Percentiles rank a stretch among this genome's conserved stretches.
Conservation (phyloP, 768 basidiomycete species). For the Phaeotremella fagi region DNA sequence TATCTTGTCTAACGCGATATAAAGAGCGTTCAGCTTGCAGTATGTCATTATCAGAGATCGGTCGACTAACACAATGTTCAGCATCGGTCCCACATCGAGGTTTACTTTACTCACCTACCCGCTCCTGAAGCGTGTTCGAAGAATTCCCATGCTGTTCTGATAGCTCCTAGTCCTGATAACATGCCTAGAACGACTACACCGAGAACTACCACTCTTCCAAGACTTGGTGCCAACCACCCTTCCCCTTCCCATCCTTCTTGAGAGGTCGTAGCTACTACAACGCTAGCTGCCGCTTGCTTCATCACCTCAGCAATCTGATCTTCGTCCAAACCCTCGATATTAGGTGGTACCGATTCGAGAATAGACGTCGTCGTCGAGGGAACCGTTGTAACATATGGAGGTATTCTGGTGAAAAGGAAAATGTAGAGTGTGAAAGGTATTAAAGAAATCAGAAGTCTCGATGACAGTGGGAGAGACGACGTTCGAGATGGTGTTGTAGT, state of each 20-base stretch:
- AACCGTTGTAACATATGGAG: constrained; percentile 43
- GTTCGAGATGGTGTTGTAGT: constrained; percentile 17
- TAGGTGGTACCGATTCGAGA: constrained; percentile 3
- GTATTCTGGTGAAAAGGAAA: constrained; percentile 46
- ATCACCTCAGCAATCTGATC: not conserved
- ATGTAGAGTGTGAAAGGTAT: constrained; percentile 45
- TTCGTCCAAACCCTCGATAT: constrained; percentile 7
- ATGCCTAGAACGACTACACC: constrained; percentile 39
- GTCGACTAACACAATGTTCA: constrained; percentile 13
- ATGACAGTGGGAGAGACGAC: constrained; percentile 24
- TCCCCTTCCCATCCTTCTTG: constrained; percentile 36
- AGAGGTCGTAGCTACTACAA: constrained; percentile 15
- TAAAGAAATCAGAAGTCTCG: constrained; percentile 39
- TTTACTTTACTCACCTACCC: constrained; percentile 19
- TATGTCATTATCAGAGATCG: constrained; percentile 37
- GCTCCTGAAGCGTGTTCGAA: constrained; percentile 26
- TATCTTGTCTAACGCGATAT: constrained; percentile 41
- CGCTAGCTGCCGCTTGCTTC: constrained; percentile 8
- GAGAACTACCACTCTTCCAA: constrained; percentile 43
- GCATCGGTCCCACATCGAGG: not conserved
- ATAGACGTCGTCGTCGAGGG: constrained; percentile 3
- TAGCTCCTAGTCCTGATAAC: constrained; percentile 46
- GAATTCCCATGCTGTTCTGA: constrained; percentile 44
- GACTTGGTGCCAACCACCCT: constrained; percentile 43
- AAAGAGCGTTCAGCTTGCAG: constrained; percentile 41